Conservation (phyloP, 2,329 filamentous ascomycete species). For the Penicillium sp. region DNA sequence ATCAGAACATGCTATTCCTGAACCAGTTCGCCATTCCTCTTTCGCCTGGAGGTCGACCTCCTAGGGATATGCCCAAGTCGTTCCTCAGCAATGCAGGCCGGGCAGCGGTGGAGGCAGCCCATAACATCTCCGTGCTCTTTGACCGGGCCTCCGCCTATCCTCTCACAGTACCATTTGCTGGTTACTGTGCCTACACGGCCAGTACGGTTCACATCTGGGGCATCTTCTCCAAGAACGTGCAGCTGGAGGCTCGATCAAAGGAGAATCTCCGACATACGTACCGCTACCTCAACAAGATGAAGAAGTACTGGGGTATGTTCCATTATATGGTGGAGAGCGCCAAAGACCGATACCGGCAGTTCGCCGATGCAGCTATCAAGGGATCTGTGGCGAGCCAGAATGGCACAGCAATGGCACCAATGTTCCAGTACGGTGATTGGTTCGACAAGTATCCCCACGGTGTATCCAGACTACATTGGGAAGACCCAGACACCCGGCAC, state of each 20-base stretch:
- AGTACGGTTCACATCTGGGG: constrained; percentile 92
- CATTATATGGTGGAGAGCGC: constrained; percentile 93
- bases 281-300: constrained; percentile 88
- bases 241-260: constrained; percentile 72
- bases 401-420: constrained; percentile 50
- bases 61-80: constrained; percentile 66
- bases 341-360: constrained; percentile 79
- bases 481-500: constrained; percentile 66
- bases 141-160: constrained; percentile 74
- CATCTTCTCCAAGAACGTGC: constrained; percentile 77
- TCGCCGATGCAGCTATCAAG: constrained; percentile 72
- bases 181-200: constrained; percentile 89
- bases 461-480: constrained; percentile 76
- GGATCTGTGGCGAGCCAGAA: constrained; percentile 49
- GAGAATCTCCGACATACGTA: constrained; percentile 82
- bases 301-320: constrained; percentile 97
- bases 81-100: constrained; percentile 73
- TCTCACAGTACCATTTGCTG: constrained; percentile 84
- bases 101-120: constrained; percentile 76
- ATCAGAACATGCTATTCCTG: constrained; percentile 86
- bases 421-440: constrained; percentile 97
- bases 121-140: constrained; percentile 77
- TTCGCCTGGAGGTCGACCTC: constrained; percentile 59
- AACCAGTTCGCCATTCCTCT: constrained; percentile 77
- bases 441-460: constrained; percentile 93